Conservation (phyloP, 2,329 filamentous ascomycete genomes). For the Dothideomycetes sp. region DNA sequence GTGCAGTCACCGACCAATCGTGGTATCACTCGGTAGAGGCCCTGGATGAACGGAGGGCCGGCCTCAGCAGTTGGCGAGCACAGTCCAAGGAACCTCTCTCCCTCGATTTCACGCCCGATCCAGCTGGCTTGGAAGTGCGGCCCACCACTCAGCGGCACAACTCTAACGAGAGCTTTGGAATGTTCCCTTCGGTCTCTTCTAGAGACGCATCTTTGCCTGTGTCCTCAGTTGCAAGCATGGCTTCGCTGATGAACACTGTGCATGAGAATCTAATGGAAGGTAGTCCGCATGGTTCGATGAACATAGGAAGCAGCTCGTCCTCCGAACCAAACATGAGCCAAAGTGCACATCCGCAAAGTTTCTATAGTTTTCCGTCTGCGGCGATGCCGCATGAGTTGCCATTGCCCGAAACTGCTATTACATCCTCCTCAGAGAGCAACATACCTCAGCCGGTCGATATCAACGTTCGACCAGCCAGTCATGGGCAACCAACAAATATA, state of each 20-base stretch:
- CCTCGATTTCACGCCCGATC: conserved; percentile 15
- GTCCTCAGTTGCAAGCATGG: conserved; percentile 33
- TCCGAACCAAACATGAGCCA: conserved; percentile 2
- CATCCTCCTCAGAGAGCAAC: conserved; percentile 2
- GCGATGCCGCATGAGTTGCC: neutral
- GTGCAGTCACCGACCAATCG: conserved; percentile 3
- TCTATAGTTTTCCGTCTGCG: neutral
- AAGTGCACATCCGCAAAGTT: neutral
- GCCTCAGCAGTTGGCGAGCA: conserved; percentile 14
- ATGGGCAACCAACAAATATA: neutral
- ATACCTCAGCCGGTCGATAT: neutral
- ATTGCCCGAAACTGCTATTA: neutral
- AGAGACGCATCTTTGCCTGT: conserved; percentile 39
- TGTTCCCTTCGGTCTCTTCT: conserved; percentile 54
- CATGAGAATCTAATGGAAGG: conserved; percentile 7
- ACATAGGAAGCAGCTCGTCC: conserved; percentile 7
- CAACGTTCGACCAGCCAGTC: neutral
- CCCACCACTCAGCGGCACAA: conserved; percentile 27
- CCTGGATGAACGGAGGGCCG: conserved; percentile 3
- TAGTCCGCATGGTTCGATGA: conserved; percentile 6
- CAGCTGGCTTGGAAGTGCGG: neutral
- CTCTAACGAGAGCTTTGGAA: conserved; percentile 51
- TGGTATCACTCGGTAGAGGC: conserved; percentile 7
- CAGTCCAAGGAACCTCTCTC: conserved; percentile 16
- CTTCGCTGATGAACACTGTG: conserved; percentile 12